These are phyloP conservation scores for Ophiocordyceps camponoti-saundersi DNA, from an alignment of 2,329 filamentous ascomycete genomes.

Conservation along the genomic window DNA sequence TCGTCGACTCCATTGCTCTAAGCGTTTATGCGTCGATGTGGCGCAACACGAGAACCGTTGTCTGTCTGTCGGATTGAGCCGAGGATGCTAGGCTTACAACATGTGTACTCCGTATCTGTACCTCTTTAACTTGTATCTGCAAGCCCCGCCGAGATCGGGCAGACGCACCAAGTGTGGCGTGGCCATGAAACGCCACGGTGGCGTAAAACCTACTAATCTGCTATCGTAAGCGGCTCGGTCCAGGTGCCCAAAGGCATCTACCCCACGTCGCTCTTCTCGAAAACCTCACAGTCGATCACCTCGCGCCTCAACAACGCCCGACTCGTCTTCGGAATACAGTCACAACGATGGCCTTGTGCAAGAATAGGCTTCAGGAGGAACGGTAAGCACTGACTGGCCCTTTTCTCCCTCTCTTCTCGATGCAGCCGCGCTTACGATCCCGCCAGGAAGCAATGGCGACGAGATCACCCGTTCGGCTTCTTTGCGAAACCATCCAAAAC, in stretches of 20 bases:
- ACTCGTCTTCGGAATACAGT: constrained; percentile 4
- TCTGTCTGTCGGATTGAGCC: too few relatives aligned
- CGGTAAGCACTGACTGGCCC: constrained; percentile 37
- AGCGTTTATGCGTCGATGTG: too few relatives aligned
- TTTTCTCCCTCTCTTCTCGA: neutral
- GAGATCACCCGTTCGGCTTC: constrained; percentile 95
- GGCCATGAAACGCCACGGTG: neutral
- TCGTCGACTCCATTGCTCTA: neutral
- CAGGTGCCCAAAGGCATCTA: neutral
- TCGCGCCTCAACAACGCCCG: neutral
- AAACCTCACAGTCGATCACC: neutral
- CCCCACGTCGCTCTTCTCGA: neutral
- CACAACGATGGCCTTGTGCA: constrained; percentile 84
- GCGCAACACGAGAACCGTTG: too few relatives aligned
- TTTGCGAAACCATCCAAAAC: constrained; percentile 78
- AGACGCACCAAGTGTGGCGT: neutral
- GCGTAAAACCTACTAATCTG: neutral
- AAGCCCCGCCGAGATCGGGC: neutral
- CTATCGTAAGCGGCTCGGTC: neutral
- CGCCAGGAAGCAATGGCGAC: constrained; percentile 82
- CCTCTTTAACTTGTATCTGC: too few relatives aligned
- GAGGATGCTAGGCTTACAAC: too few relatives aligned
- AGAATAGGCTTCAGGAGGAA: constrained; percentile 78
- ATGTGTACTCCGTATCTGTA: too few relatives aligned
- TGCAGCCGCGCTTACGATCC: constrained; percentile 7